Evolutionary conservation across 2,329 filamentous ascomycete species (phyloP).

Genomic region (Lachnellula subtilissima): DNA sequence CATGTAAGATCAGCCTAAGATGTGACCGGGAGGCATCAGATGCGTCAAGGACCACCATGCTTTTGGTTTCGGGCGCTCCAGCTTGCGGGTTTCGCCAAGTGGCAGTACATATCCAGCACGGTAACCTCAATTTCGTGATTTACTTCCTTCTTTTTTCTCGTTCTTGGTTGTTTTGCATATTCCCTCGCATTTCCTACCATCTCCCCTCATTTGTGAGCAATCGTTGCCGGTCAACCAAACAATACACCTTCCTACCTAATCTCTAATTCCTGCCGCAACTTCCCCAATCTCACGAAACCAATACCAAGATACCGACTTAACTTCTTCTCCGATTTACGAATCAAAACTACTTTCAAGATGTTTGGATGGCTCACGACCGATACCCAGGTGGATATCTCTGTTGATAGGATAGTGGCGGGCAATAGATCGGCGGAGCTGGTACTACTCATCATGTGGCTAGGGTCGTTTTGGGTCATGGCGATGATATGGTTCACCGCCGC

Average conservation of each 20-base stretch:
- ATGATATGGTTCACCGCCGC: constrained; percentile 8
- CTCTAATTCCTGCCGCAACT: not conserved
- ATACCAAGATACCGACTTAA: not conserved
- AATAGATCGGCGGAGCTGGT: not conserved
- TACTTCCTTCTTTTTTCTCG: not conserved
- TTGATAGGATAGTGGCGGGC: not conserved
- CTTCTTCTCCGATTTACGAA: not conserved
- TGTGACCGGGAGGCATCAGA: constrained; percentile 1
- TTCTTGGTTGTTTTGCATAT: not conserved
- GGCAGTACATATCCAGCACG: not conserved
- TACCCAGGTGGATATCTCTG: constrained; percentile 1
- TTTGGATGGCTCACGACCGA: constrained; percentile 1
- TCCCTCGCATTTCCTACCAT: not conserved
- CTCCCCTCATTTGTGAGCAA: not conserved
- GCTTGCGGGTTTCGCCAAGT: not conserved
- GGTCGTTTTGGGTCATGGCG: not conserved
- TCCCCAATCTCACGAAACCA: not conserved
- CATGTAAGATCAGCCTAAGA: constrained; percentile 3
- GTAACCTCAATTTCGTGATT: not conserved
- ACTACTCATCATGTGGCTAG: not conserved
- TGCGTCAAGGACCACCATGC: not conserved
- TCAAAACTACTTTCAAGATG: constrained; percentile 1
- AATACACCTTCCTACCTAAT: not conserved
- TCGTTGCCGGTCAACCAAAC: constrained; percentile 7
- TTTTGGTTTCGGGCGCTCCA: not conserved